Evolutionary conservation across 441 rosid genomes (phyloP), one percentile per base, ranked within the genome.

Genomic region (Manihot esculenta): DNA sequence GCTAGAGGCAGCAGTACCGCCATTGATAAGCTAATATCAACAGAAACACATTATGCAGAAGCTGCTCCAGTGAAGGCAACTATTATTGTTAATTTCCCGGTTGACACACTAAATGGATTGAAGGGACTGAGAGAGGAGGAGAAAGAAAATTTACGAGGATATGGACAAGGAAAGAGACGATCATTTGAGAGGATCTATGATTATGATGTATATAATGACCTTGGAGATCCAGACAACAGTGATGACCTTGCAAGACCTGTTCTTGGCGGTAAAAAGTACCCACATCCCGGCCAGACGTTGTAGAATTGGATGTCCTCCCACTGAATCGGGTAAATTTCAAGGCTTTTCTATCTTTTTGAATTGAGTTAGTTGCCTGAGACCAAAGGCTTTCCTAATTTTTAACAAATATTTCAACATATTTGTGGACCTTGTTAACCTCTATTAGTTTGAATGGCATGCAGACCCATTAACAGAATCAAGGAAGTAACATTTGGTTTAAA

Each of bases 251-350:
- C 76, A 12, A 81, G 97, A 35, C 95, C 89, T 0, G 54, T 51
- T 11, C 79, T 91, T 1, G 95, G 97, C 0, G 95, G 92, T 14
- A 68, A 74, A 2, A 64, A 84, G 30, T 57, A 75, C 35, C 88
- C 93, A 1, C 88, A 84, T 70, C 95, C 97, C 5, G 83, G 97
- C 97, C 5, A 84, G 97, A 72, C 86, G 97, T 26, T 89, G 97
- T 70, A 87, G 92, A 5, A 91, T 95, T 0, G 97, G 97, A 20
- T 92, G 97, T 51, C n/a, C 59, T 47, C 81, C 85, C 0, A 55
- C 80, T 0, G 79, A 85, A 21, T 80, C 89, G 0, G 92, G 89
- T 87, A 47, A 61, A n/a, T n/a, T n/a, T n/a, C n/a, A n/a, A n/a
- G n/a, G n/a, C n/a, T n/a, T n/a, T n/a, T n/a, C n/a, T n/a, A n/a